phyloP scores from a whole-genome alignment of 805 yeast genomes.

The Yarrowia sp. region DNA sequence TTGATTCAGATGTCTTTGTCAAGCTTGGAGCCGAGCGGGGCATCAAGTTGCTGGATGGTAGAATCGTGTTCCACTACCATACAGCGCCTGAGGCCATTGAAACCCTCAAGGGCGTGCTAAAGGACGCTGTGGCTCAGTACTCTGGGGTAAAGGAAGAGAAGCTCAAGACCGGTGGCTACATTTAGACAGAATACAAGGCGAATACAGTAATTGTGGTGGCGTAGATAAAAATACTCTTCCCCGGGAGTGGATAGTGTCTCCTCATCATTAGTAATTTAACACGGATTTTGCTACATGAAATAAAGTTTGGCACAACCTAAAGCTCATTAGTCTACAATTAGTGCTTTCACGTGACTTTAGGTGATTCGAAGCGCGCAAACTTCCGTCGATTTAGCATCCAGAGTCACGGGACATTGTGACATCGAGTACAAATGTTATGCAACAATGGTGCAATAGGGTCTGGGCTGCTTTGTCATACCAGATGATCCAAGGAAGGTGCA shows the following conservation, averaged over 20 bases:
- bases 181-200: neutral
- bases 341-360: conserved; percentile 24
- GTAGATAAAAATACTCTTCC: neutral
- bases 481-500: neutral
- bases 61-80: conserved; percentile 81
- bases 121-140: conserved; percentile 5
- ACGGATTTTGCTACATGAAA: neutral
- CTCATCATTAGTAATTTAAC: neutral
- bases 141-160: conserved; percentile 4
- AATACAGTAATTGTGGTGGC: conserved; percentile 6
- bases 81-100: conserved; percentile 33
- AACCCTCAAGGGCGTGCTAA: conserved; percentile 8
- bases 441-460: conserved; percentile 17
- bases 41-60: conserved; percentile 64
- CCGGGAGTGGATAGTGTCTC: conserved; percentile 6
- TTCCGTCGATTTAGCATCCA: neutral
- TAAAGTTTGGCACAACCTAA: neutral
- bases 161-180: conserved; percentile 16
- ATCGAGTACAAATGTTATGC: conserved; percentile 12
- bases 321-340: conserved; percentile 1
- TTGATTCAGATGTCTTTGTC: conserved; percentile 56
- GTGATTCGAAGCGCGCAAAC: conserved; percentile 18
- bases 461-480: conserved; percentile 7
- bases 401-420: conserved; percentile 21
- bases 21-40: conserved; percentile 57